These are phyloP conservation scores for Aegle marmelos DNA, from an alignment of 345 rosid genomes.

Conservation along the genomic window DNA sequence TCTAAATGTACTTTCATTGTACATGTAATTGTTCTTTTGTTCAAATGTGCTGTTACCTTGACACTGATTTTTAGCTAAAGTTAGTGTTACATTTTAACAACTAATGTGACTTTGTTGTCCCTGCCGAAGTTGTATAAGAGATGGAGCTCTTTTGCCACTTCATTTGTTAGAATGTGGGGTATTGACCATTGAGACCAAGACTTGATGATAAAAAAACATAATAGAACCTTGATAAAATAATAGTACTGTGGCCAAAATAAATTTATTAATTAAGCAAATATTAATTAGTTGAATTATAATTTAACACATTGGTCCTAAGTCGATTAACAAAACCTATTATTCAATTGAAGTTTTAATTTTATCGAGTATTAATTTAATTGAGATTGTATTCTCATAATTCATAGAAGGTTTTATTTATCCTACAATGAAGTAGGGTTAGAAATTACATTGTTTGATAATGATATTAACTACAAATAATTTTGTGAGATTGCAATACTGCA, in stretches of 20 bases:
- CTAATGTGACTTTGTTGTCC: neutral
- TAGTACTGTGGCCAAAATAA: no score
- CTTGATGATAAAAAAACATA: neutral
- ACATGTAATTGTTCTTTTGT: neutral
- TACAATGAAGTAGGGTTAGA: neutral
- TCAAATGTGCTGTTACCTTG: neutral
- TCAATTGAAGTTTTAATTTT: no score
- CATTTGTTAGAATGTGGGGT: neutral
- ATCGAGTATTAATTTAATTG: no score
- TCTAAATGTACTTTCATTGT: neutral
- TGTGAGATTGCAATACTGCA: neutral
- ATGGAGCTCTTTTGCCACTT: neutral
- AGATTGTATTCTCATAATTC: no score
- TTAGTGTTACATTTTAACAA: neutral
- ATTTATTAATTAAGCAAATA: no score
- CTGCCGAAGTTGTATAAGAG: neutral
- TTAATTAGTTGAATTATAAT: no score
- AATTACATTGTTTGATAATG: neutral
- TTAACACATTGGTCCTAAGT: no score
- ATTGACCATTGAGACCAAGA: neutral
- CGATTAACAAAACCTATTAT: no score
- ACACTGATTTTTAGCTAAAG: neutral
- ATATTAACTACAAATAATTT: neutral
- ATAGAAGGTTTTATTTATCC: neutral
- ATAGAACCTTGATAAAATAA: no score